Percentiles rank a stretch among this genome's conserved stretches.
Evolutionary conservation across 805 yeast species (phyloP).

Genomic region (Pichia rugopelliculosa): DNA sequence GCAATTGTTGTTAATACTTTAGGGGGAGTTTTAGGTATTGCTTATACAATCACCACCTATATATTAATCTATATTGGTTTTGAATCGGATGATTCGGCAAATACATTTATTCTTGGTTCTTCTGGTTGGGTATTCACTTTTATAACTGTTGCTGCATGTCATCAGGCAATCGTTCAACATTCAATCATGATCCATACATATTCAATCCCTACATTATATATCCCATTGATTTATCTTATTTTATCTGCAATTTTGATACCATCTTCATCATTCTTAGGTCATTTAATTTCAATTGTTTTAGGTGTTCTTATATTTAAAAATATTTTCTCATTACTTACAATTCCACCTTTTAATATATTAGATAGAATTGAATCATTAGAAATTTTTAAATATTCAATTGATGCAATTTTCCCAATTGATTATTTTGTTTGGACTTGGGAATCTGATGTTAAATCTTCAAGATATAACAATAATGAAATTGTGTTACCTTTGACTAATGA

Average conservation of each 20-base stretch:
- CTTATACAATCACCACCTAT: slow-evolving; percentile 42
- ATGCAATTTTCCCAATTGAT: slow-evolving; percentile 4
- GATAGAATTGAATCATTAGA: slow-evolving; percentile 48
- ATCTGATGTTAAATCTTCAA: neutral
- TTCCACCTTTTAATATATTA: slow-evolving; percentile 60
- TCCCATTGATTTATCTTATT: slow-evolving; percentile 50
- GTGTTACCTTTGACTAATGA: neutral
- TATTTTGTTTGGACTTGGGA: slow-evolving; percentile 10
- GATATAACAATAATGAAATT: neutral
- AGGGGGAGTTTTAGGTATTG: slow-evolving; percentile 62
- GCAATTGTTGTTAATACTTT: slow-evolving; percentile 70
- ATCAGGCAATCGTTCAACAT: slow-evolving; percentile 12
- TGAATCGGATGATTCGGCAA: slow-evolving; percentile 43
- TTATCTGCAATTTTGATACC: slow-evolving; percentile 50
- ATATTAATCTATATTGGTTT: slow-evolving; percentile 48
- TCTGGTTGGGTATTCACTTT: slow-evolving; percentile 72
- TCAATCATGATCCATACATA: slow-evolving; percentile 25
- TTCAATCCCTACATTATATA: slow-evolving; percentile 48
- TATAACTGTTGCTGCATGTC: slow-evolving; percentile 42
- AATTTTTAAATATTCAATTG: slow-evolving; percentile 4
- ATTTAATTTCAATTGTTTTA: slow-evolving; percentile 54
- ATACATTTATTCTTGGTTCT: slow-evolving; percentile 54
- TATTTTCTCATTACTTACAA: slow-evolving; percentile 45
- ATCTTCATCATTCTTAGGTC: slow-evolving; percentile 66
- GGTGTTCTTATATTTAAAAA: slow-evolving; percentile 62